Conservation (phyloP, 192 early-diverging fungal genomes). For the Coemansia sp. region DNA sequence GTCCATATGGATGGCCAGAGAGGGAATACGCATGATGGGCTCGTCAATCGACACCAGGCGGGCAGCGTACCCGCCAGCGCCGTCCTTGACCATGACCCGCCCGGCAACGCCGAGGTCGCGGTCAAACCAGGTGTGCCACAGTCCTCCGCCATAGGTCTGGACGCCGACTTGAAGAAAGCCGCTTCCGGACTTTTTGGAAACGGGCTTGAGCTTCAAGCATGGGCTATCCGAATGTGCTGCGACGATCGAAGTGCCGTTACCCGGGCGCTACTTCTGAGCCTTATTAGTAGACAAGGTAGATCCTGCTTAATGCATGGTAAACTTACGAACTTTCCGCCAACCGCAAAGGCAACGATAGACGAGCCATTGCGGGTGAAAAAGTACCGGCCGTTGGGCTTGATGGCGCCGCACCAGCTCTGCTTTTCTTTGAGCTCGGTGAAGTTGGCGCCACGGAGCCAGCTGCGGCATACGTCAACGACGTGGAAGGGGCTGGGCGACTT, state of each 20-base stretch:
- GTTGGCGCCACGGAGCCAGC: constrained; percentile 69
- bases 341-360: constrained; percentile 86
- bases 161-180: constrained; percentile 92
- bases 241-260: constrained; percentile 85
- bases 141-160: constrained; percentile 93
- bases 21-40: constrained; percentile 94
- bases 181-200: constrained; percentile 82
- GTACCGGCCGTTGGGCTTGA: constrained; percentile 85
- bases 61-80: constrained; percentile 67
- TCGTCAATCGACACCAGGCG: constrained; percentile 76
- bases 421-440: constrained; percentile 89
- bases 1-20: constrained; percentile 95
- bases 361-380: constrained; percentile 94
- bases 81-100: constrained; percentile 77
- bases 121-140: constrained; percentile 99
- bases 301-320: neutral
- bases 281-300: neutral
- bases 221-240: constrained; percentile 98
- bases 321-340: constrained; percentile 79
- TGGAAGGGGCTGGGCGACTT: constrained; percentile 95
- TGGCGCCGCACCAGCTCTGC: constrained; percentile 70
- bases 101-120: constrained; percentile 95
- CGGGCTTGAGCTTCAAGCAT: constrained; percentile 93
- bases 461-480: constrained; percentile 77
- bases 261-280: constrained; percentile 51